Conservation (phyloP, 768 basidiomycete species). For the Auricularia sp. region DNA sequence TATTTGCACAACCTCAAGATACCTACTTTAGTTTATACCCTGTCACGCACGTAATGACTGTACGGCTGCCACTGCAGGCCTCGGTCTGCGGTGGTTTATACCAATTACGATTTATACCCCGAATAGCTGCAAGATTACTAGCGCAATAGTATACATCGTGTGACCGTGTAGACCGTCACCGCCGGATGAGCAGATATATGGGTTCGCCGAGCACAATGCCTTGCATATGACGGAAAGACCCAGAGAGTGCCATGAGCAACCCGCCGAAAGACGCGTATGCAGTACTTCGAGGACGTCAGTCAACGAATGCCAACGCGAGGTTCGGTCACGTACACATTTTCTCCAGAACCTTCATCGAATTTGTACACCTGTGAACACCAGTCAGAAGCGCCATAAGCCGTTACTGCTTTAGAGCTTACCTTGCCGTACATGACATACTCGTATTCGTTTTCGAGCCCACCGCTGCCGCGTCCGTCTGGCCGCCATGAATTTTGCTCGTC, state of each 20-base stretch:
- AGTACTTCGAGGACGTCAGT: constrained; percentile 43
- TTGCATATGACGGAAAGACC: constrained; percentile 85
- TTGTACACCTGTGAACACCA: constrained; percentile 71
- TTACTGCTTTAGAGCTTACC: constrained; percentile 33
- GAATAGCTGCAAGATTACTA: no score
- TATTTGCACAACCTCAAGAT: no score
- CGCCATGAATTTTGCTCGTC: constrained; percentile 67
- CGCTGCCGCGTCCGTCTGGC: constrained; percentile 70
- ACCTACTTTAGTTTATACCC: no score
- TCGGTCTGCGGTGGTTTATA: no score
- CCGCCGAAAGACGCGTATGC: constrained; percentile 97
- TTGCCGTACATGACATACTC: constrained; percentile 99
- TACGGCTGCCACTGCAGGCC: no score
- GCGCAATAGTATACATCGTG: not conserved
- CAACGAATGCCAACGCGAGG: not conserved
- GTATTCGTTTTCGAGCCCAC: constrained; percentile 87
- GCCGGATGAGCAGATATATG: constrained; percentile 79
- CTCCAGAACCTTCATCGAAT: constrained; percentile 77
- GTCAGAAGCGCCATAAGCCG: not conserved
- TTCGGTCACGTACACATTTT: constrained; percentile 61
- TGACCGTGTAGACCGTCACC: constrained; percentile 27
- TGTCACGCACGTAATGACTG: no score
- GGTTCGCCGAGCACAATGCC: constrained; percentile 89
- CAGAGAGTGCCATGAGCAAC: constrained; percentile 85
- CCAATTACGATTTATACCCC: no score